A percentile compares a stretch with the other conserved stretches of the same genome.
Conservation (phyloP, 208 protist species). For the Trypanosoma congolense region DNA sequence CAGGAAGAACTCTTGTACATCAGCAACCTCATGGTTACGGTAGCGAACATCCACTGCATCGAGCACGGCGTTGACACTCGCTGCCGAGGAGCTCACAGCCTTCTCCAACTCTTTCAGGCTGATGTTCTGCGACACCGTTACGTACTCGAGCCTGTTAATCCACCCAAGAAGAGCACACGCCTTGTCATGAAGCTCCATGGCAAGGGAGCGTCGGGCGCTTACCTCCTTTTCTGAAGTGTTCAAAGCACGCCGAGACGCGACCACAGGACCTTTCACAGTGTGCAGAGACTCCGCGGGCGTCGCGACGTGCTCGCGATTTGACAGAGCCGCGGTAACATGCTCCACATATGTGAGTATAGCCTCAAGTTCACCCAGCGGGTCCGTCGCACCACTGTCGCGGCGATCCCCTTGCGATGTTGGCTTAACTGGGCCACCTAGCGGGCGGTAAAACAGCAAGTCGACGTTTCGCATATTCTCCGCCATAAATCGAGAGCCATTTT, state of each 20-base stretch:
- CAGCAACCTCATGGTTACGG: conserved; percentile 31
- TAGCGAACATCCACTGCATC: conserved; percentile 61
- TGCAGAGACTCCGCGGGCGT: conserved; percentile 43
- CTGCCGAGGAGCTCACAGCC: conserved; percentile 23
- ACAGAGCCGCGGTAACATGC: conserved; percentile 33
- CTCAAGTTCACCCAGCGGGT: conserved; percentile 46
- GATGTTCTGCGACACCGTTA: conserved; percentile 32
- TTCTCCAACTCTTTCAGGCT: conserved; percentile 42
- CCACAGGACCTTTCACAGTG: conserved; percentile 39
- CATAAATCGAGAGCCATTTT: neutral
- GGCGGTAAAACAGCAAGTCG: neutral
- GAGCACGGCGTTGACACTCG: conserved; percentile 30
- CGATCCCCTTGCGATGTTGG: neutral
- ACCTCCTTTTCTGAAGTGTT: neutral
- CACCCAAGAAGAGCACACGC: conserved; percentile 38
- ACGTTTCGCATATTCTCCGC: conserved; percentile 17
- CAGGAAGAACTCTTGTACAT: conserved; percentile 37
- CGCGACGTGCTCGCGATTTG: conserved; percentile 36
- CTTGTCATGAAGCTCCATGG: conserved; percentile 37
- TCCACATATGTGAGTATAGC: conserved; percentile 58
- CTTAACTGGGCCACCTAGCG: neutral
- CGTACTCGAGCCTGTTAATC: conserved; percentile 61
- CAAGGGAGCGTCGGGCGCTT: conserved; percentile 26
- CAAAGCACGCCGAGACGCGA: conserved; percentile 23
- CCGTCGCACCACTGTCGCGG: neutral